A percentile compares a stretch with the other conserved stretches of the same genome.
Evolutionary conservation across 768 basidiomycete genomes (phyloP).

Genomic region (Lepiota subincarnata): DNA sequence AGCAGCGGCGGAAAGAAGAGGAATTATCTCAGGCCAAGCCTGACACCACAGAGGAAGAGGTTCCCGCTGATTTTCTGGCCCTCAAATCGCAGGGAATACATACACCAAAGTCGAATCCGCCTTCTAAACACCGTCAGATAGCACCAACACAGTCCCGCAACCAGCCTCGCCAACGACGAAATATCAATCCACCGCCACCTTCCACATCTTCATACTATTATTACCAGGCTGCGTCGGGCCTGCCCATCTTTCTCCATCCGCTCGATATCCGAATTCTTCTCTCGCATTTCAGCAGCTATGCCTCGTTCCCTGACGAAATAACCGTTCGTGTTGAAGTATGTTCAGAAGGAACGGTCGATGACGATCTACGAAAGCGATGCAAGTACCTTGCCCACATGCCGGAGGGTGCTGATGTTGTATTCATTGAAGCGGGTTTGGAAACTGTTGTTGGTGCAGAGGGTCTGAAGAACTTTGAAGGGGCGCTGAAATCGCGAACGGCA

Average conservation of each 20-base stretch:
- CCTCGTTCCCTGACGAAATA: constrained; percentile 81
- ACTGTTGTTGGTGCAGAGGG: constrained; percentile 73
- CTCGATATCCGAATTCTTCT: constrained; percentile 92
- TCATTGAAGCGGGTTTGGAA: constrained; percentile 83
- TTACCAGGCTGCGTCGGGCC: constrained; percentile 91
- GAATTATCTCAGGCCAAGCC: constrained; percentile 12
- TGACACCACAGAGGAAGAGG: constrained; percentile 26
- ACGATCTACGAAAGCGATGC: constrained; percentile 90
- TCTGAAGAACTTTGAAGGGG: constrained; percentile 77
- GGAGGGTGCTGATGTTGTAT: constrained; percentile 88
- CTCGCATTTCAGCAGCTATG: constrained; percentile 76
- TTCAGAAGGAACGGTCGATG: constrained; percentile 79
- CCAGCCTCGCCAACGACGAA: constrained; percentile 59
- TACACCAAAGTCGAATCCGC: constrained; percentile 13
- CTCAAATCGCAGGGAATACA: constrained; percentile 26
- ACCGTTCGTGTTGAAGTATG: constrained; percentile 74
- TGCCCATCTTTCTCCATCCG: constrained; percentile 90
- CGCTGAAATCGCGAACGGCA: constrained; percentile 69
- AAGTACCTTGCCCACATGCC: constrained; percentile 94
- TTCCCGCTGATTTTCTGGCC: constrained; percentile 41
- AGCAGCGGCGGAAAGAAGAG: constrained; percentile 26
- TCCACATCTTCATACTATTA: constrained; percentile 91
- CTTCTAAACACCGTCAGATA: neutral
- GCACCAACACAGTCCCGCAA: constrained; percentile 32
- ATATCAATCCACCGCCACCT: constrained; percentile 82